A percentile compares a stretch with the other conserved stretches of the same genome.
These are phyloP conservation scores for Dactylellina parvicollis DNA, from an alignment of 2,329 filamentous ascomycete species.

Conservation along the genomic window DNA sequence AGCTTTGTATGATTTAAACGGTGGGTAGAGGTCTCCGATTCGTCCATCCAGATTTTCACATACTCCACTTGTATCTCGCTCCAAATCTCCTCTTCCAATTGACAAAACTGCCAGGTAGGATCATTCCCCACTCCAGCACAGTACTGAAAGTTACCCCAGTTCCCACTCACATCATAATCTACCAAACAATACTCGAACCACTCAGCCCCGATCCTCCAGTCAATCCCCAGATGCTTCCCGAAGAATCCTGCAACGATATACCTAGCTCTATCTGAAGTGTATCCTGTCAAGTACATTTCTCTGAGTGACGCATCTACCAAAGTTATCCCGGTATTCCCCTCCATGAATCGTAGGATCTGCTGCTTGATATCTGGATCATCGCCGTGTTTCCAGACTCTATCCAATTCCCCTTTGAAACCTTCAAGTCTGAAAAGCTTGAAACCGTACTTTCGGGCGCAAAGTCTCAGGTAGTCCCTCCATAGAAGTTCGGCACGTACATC, in stretches of 20 bases:
- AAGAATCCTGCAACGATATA: constrained; percentile 82
- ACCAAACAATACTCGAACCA: constrained; percentile 81
- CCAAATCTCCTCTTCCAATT: neutral
- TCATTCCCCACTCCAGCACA: constrained; percentile 35
- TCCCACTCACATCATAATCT: constrained; percentile 79
- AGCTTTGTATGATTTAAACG: no score
- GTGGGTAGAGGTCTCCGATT: neutral
- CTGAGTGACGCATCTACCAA: constrained; percentile 81
- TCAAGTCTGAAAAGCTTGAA: constrained; percentile 71
- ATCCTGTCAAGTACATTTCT: constrained; percentile 78
- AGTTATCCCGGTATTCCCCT: constrained; percentile 76
- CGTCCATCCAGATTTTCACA: constrained; percentile 1
- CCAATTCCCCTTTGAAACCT: constrained; percentile 70
- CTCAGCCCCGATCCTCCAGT: constrained; percentile 83
- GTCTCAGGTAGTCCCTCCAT: constrained; percentile 83
- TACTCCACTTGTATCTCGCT: constrained; percentile 16
- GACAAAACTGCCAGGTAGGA: constrained; percentile 13
- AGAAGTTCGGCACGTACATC: constrained; percentile 77
- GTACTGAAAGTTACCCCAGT: constrained; percentile 85
- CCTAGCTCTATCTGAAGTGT: constrained; percentile 78
- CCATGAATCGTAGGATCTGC: constrained; percentile 55
- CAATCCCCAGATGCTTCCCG: constrained; percentile 76
- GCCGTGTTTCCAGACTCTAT: constrained; percentile 65
- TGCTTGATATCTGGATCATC: constrained; percentile 57
- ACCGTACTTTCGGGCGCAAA: constrained; percentile 77